phyloP scores from a whole-genome alignment of 169 alveolate species.

The Cryptosporidium canis region DNA sequence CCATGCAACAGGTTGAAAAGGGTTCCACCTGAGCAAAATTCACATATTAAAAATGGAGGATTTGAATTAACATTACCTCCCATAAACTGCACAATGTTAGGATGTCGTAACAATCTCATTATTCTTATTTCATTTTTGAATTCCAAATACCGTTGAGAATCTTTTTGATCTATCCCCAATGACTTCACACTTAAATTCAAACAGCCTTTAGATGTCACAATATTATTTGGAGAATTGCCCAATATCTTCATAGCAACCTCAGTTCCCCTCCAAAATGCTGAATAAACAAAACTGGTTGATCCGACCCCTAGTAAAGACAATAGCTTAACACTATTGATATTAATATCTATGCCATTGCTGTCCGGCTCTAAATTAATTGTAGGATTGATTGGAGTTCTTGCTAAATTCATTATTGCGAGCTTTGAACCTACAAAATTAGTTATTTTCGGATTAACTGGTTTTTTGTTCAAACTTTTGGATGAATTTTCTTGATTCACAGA shows the following conservation, averaged over 20 bases:
- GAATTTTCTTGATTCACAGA: conserved; percentile 25
- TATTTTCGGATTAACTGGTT: not conserved
- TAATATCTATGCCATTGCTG: not conserved
- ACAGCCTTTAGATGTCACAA: conserved; percentile 68
- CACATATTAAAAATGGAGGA: conserved; percentile 69
- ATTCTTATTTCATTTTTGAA: conserved; percentile 84
- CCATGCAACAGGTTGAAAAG: conserved; percentile 56
- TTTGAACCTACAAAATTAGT: not conserved
- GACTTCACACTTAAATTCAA: not conserved
- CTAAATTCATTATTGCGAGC: not conserved
- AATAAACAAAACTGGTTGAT: conserved; percentile 84
- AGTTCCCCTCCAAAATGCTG: conserved; percentile 86
- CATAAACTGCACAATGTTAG: conserved; percentile 85
- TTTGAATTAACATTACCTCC: conserved; percentile 85
- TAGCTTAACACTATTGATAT: not conserved
- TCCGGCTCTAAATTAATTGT: not conserved
- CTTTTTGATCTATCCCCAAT: conserved; percentile 4
- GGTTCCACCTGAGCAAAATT: conserved; percentile 72
- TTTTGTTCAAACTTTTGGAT: not conserved
- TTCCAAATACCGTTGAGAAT: conserved; percentile 79
- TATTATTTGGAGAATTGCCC: conserved; percentile 60
- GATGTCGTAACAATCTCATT: conserved; percentile 85
- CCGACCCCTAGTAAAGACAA: conserved; percentile 81
- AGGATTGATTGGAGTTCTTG: not conserved
- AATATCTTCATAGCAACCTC: conserved; percentile 86